Conservation (phyloP, 768 basidiomycete species). For the Amanita brunnescens region DNA sequence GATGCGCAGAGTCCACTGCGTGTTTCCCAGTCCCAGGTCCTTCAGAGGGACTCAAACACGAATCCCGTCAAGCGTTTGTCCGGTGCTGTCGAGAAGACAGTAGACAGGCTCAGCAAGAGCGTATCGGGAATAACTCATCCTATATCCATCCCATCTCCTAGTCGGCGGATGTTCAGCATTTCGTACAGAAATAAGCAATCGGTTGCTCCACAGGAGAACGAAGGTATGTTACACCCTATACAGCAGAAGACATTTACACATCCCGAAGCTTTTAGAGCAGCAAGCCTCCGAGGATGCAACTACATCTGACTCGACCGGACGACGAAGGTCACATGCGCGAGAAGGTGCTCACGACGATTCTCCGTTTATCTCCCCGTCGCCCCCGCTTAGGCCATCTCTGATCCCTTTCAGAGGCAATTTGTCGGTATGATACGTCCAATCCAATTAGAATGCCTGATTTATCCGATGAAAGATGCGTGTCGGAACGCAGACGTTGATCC, state of each 20-base stretch:
- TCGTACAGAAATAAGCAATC: slow-evolving; percentile 43
- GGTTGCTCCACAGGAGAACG: slow-evolving; percentile 27
- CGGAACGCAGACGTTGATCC: slow-evolving; percentile 84
- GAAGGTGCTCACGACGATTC: slow-evolving; percentile 26
- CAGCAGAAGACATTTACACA: background rate
- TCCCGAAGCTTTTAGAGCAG: background rate
- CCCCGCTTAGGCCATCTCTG: slow-evolving; percentile 41
- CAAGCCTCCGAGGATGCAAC: background rate
- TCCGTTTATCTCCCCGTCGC: slow-evolving; percentile 64
- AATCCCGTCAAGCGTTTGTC: slow-evolving; percentile 47
- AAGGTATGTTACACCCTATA: slow-evolving; percentile 16
- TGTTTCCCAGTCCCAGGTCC: slow-evolving; percentile 14
- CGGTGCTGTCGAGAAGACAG: slow-evolving; percentile 43
- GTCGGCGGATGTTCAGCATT: slow-evolving; percentile 48
- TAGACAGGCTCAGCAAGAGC: slow-evolving; percentile 58
- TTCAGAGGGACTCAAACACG: slow-evolving; percentile 15
- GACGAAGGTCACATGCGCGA: background rate
- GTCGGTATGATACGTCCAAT: slow-evolving; percentile 43
- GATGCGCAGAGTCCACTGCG: slow-evolving; percentile 9
- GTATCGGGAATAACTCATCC: slow-evolving; percentile 33
- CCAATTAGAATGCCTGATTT: slow-evolving; percentile 8
- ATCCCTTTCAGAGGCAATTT: slow-evolving; percentile 56
- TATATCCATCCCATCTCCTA: slow-evolving; percentile 23
- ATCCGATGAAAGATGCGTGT: slow-evolving; percentile 58
- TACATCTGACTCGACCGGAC: slow-evolving; percentile 18